A percentile compares a stretch with the other conserved stretches of the same genome.
phyloP scores from a whole-genome alignment of 257 asterid species.

The Solanum neorickii region DNA sequence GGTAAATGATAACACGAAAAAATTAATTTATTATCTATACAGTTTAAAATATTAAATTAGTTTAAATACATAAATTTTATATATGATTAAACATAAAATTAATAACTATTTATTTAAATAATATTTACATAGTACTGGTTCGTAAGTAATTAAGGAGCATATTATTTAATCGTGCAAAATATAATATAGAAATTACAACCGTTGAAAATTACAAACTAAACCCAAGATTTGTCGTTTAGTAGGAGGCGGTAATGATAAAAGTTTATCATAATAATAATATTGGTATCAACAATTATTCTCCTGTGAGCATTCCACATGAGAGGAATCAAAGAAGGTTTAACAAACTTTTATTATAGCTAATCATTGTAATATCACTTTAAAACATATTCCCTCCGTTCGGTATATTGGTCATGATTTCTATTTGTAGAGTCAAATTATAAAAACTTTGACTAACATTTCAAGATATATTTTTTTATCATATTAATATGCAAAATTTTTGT shows the following conservation, averaged over 20 bases:
- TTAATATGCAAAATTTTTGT: no score
- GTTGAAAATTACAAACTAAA: no score
- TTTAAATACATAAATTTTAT: neutral
- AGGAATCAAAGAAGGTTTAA: neutral
- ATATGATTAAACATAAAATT: neutral
- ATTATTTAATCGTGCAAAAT: neutral
- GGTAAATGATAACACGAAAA: neutral
- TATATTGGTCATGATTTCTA: no score
- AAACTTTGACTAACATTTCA: no score
- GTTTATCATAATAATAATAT: neutral
- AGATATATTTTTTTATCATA: no score
- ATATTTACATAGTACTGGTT: neutral
- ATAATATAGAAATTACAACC: no score
- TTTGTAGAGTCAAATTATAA: no score
- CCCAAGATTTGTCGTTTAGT: no score
- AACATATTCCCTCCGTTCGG: rapidly evolving
- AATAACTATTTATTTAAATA: neutral
- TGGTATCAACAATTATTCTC: neutral
- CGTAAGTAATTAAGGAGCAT: neutral
- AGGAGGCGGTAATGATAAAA: neutral
- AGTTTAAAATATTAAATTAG: neutral
- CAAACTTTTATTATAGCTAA: neutral
- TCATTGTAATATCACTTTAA: neutral
- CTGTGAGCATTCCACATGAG: neutral
- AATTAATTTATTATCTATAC: neutral